Percentiles rank a stretch among this genome's conserved stretches.
phyloP scores from a whole-genome alignment of 139 green algal species.

The Desmodesmus armatus region DNA sequence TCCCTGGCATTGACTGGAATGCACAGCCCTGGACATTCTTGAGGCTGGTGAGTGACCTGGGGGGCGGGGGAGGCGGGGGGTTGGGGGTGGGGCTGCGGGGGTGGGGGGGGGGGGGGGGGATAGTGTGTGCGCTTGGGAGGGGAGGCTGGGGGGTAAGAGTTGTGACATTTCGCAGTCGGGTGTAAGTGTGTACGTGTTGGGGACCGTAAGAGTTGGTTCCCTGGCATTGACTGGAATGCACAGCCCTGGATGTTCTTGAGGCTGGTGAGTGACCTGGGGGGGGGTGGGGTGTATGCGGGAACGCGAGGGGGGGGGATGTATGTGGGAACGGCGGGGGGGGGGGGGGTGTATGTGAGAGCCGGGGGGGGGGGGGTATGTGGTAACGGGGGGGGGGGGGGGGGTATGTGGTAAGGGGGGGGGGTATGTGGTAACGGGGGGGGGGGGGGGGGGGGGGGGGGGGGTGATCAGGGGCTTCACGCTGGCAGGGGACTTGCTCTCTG shows the following conservation, averaged over 20 bases:
- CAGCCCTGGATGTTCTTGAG: conserved; percentile 94
- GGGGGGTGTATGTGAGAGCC: too few species aligned
- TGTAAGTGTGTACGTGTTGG: conserved; percentile 98
- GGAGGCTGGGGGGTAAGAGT: neutral
- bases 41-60: conserved; percentile 72
- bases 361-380: too few species aligned
- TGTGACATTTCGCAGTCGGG: too few species aligned
- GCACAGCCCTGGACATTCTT: conserved; percentile 93
- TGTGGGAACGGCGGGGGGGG: too few species aligned
- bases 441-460: too few species aligned
- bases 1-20: conserved; percentile 97
- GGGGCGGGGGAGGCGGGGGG: neutral
- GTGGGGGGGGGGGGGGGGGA: neutral
- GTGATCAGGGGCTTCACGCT: too few species aligned
- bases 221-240: conserved; percentile 94
- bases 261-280: conserved; percentile 68
- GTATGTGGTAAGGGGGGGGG: too few species aligned
- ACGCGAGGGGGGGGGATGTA: neutral
- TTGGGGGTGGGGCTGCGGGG: neutral
- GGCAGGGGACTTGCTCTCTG: too few species aligned
- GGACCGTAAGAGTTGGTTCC: conserved; percentile 97
- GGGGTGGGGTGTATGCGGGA: neutral
- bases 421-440: too few species aligned
- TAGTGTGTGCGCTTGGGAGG: too few species aligned
- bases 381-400: too few species aligned